Conservation (phyloP, 1,284 basidiomycete genomes). For the Chalciporus sp. region DNA sequence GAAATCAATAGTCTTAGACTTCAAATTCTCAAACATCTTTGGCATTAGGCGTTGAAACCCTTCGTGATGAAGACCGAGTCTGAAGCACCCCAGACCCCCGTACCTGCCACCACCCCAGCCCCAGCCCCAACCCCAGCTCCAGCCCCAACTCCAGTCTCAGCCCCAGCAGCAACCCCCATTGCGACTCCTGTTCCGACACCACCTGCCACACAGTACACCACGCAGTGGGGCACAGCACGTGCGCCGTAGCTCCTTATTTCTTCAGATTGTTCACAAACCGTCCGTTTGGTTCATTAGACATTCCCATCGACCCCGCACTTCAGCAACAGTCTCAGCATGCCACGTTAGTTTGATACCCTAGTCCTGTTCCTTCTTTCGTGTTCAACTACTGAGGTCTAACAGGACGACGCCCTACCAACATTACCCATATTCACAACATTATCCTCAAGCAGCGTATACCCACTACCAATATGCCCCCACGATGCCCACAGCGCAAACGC, state of each 20-base stretch:
- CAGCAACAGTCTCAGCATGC: slow-evolving; percentile 59
- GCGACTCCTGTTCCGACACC: slow-evolving; percentile 32
- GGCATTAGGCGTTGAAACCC: neutral
- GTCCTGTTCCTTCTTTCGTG: neutral
- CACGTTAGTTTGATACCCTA: slow-evolving; percentile 37
- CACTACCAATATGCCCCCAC: slow-evolving; percentile 53
- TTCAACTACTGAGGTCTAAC: slow-evolving; percentile 10
- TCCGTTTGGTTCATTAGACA: slow-evolving; percentile 42
- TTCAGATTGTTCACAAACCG: neutral
- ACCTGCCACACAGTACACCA: slow-evolving; percentile 32
- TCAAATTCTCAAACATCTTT: neutral
- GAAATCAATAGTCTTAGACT: too few relatives aligned
- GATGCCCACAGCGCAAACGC: slow-evolving; percentile 29
- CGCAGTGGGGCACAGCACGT: slow-evolving; percentile 48
- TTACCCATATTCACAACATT: slow-evolving; percentile 54
- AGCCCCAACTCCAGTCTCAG: slow-evolving; percentile 18
- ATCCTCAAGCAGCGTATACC: slow-evolving; percentile 52
- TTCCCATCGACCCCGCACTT: slow-evolving; percentile 69
- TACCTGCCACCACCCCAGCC: slow-evolving; percentile 25
- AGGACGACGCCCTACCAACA: slow-evolving; percentile 46
- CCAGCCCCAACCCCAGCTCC: slow-evolving; percentile 26
- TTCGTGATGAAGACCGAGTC: slow-evolving; percentile 39
- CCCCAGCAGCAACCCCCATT: neutral
- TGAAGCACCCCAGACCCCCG: slow-evolving; percentile 35
- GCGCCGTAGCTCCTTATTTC: slow-evolving; percentile 20